phyloP scores from a whole-genome alignment of 306 rosid species.

The Quercus dentata region DNA sequence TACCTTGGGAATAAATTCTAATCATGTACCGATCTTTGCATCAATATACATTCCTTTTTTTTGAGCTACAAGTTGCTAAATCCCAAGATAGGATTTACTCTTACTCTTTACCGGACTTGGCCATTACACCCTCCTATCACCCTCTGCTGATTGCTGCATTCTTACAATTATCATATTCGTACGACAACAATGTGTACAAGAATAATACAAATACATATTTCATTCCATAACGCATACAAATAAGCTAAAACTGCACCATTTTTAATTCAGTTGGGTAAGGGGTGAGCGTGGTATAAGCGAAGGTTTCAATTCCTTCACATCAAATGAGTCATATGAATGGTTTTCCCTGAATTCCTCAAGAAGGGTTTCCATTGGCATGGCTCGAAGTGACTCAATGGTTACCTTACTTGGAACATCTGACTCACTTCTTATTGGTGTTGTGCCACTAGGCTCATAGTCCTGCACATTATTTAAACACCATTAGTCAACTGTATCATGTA shows the following conservation, averaged over 20 bases:
- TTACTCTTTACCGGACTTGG: constrained; percentile 17
- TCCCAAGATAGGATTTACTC: constrained; percentile 75
- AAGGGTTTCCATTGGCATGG: constrained; percentile 81
- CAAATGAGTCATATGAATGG: constrained; percentile 52
- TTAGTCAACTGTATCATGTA: not conserved
- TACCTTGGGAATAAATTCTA: not conserved
- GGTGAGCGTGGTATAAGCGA: constrained; percentile 95
- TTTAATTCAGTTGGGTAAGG: constrained; percentile 59
- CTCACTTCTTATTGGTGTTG: constrained; percentile 65
- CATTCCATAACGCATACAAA: constrained; percentile 2
- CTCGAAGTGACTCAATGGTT: constrained; percentile 79
- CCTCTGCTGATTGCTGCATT: not conserved
- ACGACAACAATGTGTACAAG: constrained; percentile 14
- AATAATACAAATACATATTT: constrained; percentile 45
- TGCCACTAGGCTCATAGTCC: constrained; percentile 89
- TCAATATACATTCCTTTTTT: constrained; percentile 42
- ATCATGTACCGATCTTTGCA: constrained; percentile 1
- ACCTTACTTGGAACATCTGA: constrained; percentile 70
- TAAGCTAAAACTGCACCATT: not conserved
- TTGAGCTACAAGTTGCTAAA: constrained; percentile 23
- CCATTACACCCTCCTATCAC: constrained; percentile 11
- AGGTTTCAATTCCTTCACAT: constrained; percentile 72
- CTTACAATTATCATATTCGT: constrained; percentile 8
- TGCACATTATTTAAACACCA: constrained; percentile 20
- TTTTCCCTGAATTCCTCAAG: constrained; percentile 87